Base-by-base conservation (phyloP, 2,329 filamentous ascomycete genomes). In the Exophiala alcalophila region DNA sequence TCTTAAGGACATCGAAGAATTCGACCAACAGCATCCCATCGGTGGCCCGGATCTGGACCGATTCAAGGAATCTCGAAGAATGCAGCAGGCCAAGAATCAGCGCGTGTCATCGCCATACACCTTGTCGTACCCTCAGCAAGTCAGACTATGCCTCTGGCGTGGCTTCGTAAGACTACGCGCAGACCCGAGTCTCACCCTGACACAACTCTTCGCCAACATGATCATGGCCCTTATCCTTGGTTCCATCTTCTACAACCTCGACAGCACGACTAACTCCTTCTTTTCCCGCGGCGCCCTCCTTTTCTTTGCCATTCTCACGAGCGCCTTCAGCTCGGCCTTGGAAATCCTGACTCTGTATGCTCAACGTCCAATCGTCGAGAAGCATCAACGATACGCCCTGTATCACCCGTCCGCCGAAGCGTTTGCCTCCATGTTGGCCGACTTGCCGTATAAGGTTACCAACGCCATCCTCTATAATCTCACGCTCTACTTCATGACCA, bases 341-440 rank as follows among this genome's bases (percentile, higher is more conserved):
- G 83, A 86, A 59, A 81, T 86, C 25, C 65, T 15, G 88, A 89
- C 56, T 66, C 75, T 94, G 3, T 96, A 92, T 61, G 79, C 86
- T 2, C 89, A 95, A 76, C 84, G 90, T 26, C 84, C 86, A 1
- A 94, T 95, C 56, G 87, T 96, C 47, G 88, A 95, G 61, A 95
- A 95, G 62, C 90, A 96, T 57, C 70, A 76, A 43, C 81, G 85
- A 47, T 95, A 94, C 61, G 88, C 89, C 12, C 73, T 95, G 15
- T 94, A 95, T 58, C 89, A 94, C 58, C 88, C 90, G 0, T 89
- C 84, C 8, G 84, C 88, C 11, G 89, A 96, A 71, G 86, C 88
- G 12, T 74, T 87, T 47, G 80, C 86, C 0, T 92, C 86, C 7
- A 92, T 94, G 83, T 66, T 95, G 19, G 84, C 79, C 50, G 90